Conservation (phyloP, 169 alveolate genomes). For the Eimeria acervulina region DNA sequence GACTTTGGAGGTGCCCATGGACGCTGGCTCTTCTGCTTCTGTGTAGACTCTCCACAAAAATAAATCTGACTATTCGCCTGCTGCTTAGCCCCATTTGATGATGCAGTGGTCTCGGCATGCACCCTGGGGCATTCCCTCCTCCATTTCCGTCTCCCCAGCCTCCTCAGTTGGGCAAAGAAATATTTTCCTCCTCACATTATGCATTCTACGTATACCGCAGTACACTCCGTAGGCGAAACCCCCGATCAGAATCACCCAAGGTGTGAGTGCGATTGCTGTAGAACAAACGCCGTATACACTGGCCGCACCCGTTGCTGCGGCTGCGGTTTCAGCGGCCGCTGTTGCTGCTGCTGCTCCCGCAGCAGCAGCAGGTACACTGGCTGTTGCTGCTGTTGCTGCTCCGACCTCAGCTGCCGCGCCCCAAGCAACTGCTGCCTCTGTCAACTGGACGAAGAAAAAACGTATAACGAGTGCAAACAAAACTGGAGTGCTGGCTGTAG, state of each 20-base stretch:
- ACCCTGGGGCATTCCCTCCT: neutral
- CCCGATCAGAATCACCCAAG: conserved; percentile 48
- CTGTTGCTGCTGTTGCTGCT: conserved; percentile 11
- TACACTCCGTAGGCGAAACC: conserved; percentile 19
- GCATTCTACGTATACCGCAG: neutral
- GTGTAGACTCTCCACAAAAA: neutral
- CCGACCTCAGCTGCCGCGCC: conserved; percentile 27
- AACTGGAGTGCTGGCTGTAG: conserved; percentile 15
- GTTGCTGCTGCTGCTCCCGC: conserved; percentile 49
- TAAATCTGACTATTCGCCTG: neutral
- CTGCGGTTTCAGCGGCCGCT: conserved; percentile 12
- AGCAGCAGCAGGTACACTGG: neutral
- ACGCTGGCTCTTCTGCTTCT: neutral
- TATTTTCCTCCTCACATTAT: neutral
- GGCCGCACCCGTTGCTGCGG: conserved; percentile 55
- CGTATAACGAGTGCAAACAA: conserved; percentile 40
- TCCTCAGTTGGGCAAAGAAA: neutral
- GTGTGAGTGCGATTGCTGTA: neutral
- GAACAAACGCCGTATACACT: neutral
- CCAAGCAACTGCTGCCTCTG: conserved; percentile 4
- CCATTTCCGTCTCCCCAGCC: neutral
- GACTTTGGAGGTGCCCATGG: neutral
- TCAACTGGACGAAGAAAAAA: conserved; percentile 19
- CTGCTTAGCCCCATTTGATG: conserved; percentile 46
- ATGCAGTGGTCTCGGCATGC: conserved; percentile 35